A percentile compares a stretch with the other conserved stretches of the same genome.
phyloP scores from a whole-genome alignment of 768 basidiomycete species.

The Boletus eberwhitei region DNA sequence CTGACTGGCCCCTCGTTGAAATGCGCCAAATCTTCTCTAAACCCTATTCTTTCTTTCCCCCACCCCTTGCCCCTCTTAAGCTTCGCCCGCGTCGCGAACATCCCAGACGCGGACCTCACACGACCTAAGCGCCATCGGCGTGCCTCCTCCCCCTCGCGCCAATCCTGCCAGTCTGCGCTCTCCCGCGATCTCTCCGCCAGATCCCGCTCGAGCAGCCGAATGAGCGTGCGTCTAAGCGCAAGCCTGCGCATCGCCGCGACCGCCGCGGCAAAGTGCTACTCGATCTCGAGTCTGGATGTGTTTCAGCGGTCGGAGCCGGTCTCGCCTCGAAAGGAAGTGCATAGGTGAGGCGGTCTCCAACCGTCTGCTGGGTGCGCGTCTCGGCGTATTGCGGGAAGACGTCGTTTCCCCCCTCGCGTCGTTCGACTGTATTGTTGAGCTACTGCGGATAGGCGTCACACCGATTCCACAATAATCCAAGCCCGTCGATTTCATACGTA shows the following conservation, averaged over 20 bases:
- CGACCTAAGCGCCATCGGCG: too few relatives aligned
- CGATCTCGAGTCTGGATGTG: slow-evolving; percentile 29
- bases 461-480: neutral
- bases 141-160: too few relatives aligned
- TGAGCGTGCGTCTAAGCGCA: slow-evolving; percentile 33
- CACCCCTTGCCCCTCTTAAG: too few relatives aligned
- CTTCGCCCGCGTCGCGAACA: too few relatives aligned
- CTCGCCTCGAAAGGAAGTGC: slow-evolving; percentile 29
- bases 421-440: slow-evolving; percentile 8
- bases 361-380: neutral
- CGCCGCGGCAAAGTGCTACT: slow-evolving; percentile 28
- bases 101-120: too few relatives aligned
- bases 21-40: too few relatives aligned
- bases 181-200: slow-evolving; percentile 33
- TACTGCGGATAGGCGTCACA: neutral
- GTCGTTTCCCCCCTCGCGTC: neutral
- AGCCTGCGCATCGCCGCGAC: slow-evolving; percentile 34
- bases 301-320: slow-evolving; percentile 35
- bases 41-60: too few relatives aligned
- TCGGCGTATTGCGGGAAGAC: neutral
- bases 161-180: slow-evolving; percentile 39
- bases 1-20: too few relatives aligned
- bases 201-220: slow-evolving; percentile 44
- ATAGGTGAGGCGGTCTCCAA: slow-evolving; percentile 14
- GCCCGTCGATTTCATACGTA: slow-evolving; percentile 1